Conservation (phyloP, 2,329 filamentous ascomycete species). For the Aaosphaeria arxii region DNA sequence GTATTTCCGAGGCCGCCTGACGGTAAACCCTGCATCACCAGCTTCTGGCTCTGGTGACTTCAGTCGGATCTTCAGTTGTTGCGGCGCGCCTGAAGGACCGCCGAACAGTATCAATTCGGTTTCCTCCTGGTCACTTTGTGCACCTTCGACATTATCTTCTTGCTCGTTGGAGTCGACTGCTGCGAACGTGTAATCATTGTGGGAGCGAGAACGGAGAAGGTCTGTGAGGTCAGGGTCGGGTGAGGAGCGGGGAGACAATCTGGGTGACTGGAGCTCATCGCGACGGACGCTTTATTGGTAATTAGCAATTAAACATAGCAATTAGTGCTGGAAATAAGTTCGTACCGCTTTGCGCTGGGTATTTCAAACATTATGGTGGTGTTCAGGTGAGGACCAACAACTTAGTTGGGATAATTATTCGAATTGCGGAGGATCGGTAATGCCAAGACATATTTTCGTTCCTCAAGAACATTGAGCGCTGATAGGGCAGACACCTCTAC, state of each 20-base stretch:
- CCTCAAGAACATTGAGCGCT: too few relatives aligned
- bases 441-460: too few relatives aligned
- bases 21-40: constrained; percentile 23
- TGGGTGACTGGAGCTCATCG: constrained; percentile 32
- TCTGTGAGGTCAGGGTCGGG: constrained; percentile 31
- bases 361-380: constrained; percentile 16
- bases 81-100: constrained; percentile 16
- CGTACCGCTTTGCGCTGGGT: constrained; percentile 23
- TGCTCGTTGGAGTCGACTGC: constrained; percentile 5
- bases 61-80: constrained; percentile 28
- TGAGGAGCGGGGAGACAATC: constrained; percentile 30
- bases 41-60: constrained; percentile 23
- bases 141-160: constrained; percentile 1
- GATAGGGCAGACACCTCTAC: too few relatives aligned
- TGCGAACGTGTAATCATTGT: constrained; percentile 23
- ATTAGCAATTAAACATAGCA: too few relatives aligned
- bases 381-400: too few relatives aligned
- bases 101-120: constrained; percentile 35
- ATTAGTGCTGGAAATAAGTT: background rate
- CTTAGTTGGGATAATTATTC: too few relatives aligned
- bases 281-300: constrained; percentile 25
- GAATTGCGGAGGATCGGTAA: too few relatives aligned
- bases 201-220: constrained; percentile 24
- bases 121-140: constrained; percentile 23
- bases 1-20: constrained; percentile 30